These are phyloP conservation scores for Clohesyomyces aquaticus DNA, from an alignment of 495 filamentous ascomycete genomes.

Conservation along the genomic window DNA sequence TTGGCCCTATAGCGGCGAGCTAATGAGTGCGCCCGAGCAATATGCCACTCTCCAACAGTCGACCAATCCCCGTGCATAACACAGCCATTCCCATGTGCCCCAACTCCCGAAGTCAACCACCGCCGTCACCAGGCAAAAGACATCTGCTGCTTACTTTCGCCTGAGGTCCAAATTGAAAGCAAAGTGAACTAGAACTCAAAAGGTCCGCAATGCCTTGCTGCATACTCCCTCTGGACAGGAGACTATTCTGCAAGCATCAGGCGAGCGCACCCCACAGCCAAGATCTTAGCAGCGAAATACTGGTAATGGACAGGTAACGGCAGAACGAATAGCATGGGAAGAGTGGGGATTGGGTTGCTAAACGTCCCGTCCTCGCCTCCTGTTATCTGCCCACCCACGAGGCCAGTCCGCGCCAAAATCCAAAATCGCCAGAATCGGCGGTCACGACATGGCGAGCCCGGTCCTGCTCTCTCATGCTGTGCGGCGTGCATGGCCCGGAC, in stretches of 20 bases:
- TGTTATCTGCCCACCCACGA: neutral
- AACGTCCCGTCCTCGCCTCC: neutral
- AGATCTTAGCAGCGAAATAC: neutral
- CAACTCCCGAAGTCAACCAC: neutral
- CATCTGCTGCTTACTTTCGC: slow-evolving; percentile 8
- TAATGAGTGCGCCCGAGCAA: slow-evolving; percentile 1
- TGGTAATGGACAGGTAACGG: neutral
- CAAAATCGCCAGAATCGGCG: slow-evolving; percentile 31
- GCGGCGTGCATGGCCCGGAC: slow-evolving; percentile 24
- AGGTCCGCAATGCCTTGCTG: neutral
- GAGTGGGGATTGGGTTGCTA: neutral
- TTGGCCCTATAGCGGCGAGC: slow-evolving; percentile 7
- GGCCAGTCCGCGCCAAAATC: slow-evolving; percentile 14
- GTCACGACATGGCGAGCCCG: slow-evolving; percentile 25
- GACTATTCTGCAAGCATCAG: neutral
- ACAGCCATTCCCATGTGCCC: neutral
- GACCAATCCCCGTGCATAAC: slow-evolving; percentile 3
- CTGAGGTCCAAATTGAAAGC: neutral
- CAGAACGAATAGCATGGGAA: neutral
- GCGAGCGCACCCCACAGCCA: neutral
- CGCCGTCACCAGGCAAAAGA: neutral
- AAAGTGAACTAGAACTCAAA: neutral
- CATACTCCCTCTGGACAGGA: neutral
- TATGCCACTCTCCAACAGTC: slow-evolving; percentile 7
- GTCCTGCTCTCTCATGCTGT: slow-evolving; percentile 11